Evolutionary conservation across 257 asterid species (phyloP), one percentile per base, ranked within the genome.

Genomic region (Craterostigma plantagineum): DNA sequence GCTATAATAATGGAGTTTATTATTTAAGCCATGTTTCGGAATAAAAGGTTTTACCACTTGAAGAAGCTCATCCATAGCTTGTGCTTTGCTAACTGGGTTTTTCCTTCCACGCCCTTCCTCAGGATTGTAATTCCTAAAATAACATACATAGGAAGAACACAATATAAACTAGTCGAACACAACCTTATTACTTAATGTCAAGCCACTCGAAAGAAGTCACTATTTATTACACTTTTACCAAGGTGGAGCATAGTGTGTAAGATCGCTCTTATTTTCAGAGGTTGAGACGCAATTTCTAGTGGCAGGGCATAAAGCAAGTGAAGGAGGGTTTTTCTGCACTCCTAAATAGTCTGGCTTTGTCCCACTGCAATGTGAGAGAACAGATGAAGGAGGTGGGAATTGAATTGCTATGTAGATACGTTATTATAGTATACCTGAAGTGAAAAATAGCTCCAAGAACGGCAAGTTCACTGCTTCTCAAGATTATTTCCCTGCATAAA

Each of bases 251-350:
- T 81, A 86, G 67, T 86, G 94, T 12, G 64, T 43, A 53, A 71
- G 76, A 65, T 86, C 97, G 42, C 82, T 71, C 4, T 58, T 54
- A 61, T 68, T 79, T 45, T 86, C 97, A 30, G 97, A 86, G 33
- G 97, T 81, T 3, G 97, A 86, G 8, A 86, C 62, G 34, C 94
- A 86, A 38, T 86, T 86, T 40, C 76, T 78, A 47, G 97, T 81
- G 56, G 97, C 97, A 7, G 97, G 97, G 65, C 97, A 86, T 30
- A 86, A 62, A n/a, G 97, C 92, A 40, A 86, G 54, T 33, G 78
- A 75, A 9, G 64, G 73, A 4, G 93, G 85, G 48, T 57, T 81
- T 57, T 81, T 86, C 63, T 86, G 94, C 55, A 86, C 80, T 0
- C 94, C 95, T 67, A 87, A 79, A 68, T 87, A 87, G 48, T 63